These are phyloP conservation scores for Colletotrichum spaethianum DNA, from an alignment of 2,329 filamentous ascomycete genomes.

Conservation along the genomic window DNA sequence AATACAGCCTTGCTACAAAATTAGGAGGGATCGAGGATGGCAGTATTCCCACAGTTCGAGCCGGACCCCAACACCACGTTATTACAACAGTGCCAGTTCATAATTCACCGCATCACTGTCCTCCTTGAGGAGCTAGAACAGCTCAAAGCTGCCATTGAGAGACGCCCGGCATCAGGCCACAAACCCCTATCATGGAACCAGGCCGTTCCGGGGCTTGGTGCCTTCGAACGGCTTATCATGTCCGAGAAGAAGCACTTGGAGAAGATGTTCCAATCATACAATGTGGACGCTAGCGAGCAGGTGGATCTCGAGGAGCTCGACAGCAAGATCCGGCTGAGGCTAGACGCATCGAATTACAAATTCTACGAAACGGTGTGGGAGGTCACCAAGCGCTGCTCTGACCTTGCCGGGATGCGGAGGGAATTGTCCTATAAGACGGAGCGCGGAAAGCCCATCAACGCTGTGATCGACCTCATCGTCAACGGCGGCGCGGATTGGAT, in stretches of 20 bases:
- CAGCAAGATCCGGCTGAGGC: constrained; percentile 22
- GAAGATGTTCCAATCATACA: constrained; percentile 34
- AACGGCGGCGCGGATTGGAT: constrained; percentile 40
- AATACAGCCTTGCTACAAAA: neutral
- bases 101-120: constrained; percentile 24
- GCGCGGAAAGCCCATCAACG: constrained; percentile 6
- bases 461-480: constrained; percentile 39
- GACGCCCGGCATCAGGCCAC: constrained; percentile 29
- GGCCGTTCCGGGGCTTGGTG: constrained; percentile 36
- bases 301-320: constrained; percentile 23
- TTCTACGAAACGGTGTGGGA: constrained; percentile 42
- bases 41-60: constrained; percentile 20
- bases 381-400: constrained; percentile 37
- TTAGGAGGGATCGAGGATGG: neutral
- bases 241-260: constrained; percentile 41
- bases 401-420: constrained; percentile 34
- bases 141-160: constrained; percentile 37
- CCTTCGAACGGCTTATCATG: constrained; percentile 38
- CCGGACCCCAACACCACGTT: constrained; percentile 15
- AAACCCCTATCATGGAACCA: constrained; percentile 41
- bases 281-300: neutral
- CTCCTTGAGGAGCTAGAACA: constrained; percentile 36
- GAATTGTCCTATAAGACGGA: constrained; percentile 32
- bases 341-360: constrained; percentile 41
- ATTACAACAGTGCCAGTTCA: constrained; percentile 32